phyloP scores from a whole-genome alignment of 805 yeast genomes.

The Candida nanaspora region DNA sequence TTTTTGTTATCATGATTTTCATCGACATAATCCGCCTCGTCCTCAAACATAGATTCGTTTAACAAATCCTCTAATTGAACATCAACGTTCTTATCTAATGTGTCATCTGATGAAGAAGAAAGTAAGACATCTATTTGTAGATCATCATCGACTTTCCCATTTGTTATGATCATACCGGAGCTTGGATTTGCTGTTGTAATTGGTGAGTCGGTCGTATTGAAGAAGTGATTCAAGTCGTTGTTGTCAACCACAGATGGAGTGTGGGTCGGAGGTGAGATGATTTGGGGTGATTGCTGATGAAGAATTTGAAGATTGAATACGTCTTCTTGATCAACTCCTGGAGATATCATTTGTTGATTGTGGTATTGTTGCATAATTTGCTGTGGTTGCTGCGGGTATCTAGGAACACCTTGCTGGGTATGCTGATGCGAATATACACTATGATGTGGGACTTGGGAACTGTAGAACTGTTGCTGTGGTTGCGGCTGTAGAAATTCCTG shows the following conservation, averaged over 20 bases:
- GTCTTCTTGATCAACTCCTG: no score
- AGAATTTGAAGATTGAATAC: no score
- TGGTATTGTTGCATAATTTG: no score
- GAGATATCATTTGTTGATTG: no score
- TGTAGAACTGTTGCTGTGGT: not conserved
- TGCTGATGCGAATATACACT: no score
- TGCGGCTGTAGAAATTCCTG: not conserved
- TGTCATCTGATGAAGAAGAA: not conserved
- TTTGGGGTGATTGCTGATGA: no score
- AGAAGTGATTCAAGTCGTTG: no score
- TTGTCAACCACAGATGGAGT: no score
- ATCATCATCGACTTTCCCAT: not conserved
- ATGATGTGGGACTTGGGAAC: not conserved
- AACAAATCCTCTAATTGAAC: not conserved
- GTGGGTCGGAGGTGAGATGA: no score
- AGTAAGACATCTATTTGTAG: not conserved
- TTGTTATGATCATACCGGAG: not conserved
- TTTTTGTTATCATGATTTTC: not conserved
- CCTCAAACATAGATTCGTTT: not conserved
- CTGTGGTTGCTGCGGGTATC: no score
- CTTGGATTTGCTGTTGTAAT: not conserved
- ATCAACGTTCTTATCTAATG: not conserved
- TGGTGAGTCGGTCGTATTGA: no score
- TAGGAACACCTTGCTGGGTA: no score
- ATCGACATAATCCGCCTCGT: not conserved